Evolutionary conservation across 2,329 filamentous ascomycete species (phyloP).

Genomic region (Cladosporium cucumerinum): DNA sequence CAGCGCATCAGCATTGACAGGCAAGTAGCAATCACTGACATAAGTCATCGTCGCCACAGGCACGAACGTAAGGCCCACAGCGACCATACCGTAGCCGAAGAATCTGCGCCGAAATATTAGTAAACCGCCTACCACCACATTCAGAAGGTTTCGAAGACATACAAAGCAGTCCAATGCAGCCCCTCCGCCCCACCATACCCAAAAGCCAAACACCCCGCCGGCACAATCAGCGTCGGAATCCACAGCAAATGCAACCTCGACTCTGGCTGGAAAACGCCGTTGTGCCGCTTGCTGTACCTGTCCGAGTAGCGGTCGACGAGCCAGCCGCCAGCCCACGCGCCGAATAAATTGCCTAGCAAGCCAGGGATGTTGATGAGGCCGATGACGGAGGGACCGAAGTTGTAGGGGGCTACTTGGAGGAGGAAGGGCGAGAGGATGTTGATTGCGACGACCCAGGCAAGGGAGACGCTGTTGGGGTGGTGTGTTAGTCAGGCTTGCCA

Average conservation of each 20-base stretch:
- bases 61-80: constrained; percentile 43
- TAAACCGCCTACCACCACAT: neutral
- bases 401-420: constrained; percentile 40
- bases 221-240: constrained; percentile 42
- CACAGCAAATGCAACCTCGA: constrained; percentile 41
- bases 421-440: constrained; percentile 41
- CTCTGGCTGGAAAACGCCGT: constrained; percentile 47
- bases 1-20: constrained; percentile 38
- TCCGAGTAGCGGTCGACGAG: constrained; percentile 44
- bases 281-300: constrained; percentile 40
- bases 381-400: constrained; percentile 36
- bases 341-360: constrained; percentile 43
- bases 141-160: neutral
- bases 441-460: constrained; percentile 40
- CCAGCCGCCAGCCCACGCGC: constrained; percentile 43
- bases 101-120: constrained; percentile 27
- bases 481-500: neutral
- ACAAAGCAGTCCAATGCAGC: constrained; percentile 43
- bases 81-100: constrained; percentile 47
- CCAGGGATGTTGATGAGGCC: constrained; percentile 42
- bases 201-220: constrained; percentile 44
- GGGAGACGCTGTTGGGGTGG: constrained; percentile 24
- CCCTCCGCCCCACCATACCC: constrained; percentile 44
- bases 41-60: constrained; percentile 47
- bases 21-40: constrained; percentile 39